phyloP scores from a whole-genome alignment of 2,329 filamentous ascomycete species.

The Colletotrichum theobromicola region DNA sequence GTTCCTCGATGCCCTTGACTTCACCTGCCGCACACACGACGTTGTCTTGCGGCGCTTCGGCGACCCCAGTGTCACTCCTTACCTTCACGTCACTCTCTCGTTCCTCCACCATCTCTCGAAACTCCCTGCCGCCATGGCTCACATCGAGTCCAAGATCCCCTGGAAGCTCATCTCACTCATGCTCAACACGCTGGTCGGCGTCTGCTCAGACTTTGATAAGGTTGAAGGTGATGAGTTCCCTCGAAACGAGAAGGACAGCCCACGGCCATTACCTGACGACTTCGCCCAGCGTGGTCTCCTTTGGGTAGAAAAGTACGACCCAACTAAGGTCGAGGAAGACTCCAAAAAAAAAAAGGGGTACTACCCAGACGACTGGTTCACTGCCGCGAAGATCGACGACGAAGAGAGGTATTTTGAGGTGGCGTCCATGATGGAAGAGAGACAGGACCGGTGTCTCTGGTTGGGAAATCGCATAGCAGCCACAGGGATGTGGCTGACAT shows the following conservation, averaged over 20 bases:
- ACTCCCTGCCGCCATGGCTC: slow-evolving; percentile 45
- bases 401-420: slow-evolving; percentile 71
- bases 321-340: too few species aligned
- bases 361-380: slow-evolving; percentile 65
- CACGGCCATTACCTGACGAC: slow-evolving; percentile 70
- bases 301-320: slow-evolving; percentile 65
- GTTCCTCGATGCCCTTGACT: slow-evolving; percentile 69
- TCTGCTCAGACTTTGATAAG: background rate
- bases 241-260: slow-evolving; percentile 43
- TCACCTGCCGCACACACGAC: background rate
- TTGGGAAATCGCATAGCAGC: slow-evolving; percentile 55
- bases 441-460: slow-evolving; percentile 65
- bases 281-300: slow-evolving; percentile 68
- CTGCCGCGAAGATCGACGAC: slow-evolving; percentile 63
- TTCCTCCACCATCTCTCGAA: slow-evolving; percentile 57
- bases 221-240: slow-evolving; percentile 50
- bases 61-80: slow-evolving; percentile 41
- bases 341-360: too few species aligned
- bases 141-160: slow-evolving; percentile 51
- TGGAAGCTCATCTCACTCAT: slow-evolving; percentile 55
- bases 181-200: slow-evolving; percentile 40
- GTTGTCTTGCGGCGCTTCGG: background rate
- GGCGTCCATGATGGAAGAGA: slow-evolving; percentile 59
- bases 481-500: slow-evolving; percentile 48
- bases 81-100: slow-evolving; percentile 65